phyloP scores from a whole-genome alignment of 148 eudicot species.

The Nepenthes mirabilis region DNA sequence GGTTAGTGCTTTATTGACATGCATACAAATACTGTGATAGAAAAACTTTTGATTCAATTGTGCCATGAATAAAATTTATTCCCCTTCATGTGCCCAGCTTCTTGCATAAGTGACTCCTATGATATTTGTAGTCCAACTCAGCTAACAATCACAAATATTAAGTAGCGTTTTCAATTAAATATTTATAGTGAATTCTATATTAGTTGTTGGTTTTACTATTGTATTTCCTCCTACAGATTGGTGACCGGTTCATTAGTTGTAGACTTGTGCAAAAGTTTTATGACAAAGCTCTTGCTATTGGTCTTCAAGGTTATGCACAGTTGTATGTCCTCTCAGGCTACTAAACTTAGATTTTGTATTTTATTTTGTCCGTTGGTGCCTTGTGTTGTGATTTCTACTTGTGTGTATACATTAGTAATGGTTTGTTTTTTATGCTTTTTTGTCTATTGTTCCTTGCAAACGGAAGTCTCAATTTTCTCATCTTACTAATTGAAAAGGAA shows the following conservation, averaged over 20 bases:
- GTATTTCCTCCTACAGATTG: constrained; percentile 35
- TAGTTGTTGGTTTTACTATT: background rate
- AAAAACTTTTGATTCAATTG: too few relatives aligned
- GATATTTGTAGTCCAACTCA: too few relatives aligned
- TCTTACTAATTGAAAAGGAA: constrained; percentile 95
- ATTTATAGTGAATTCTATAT: background rate
- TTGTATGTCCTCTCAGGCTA: constrained; percentile 47
- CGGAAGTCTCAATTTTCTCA: constrained; percentile 68
- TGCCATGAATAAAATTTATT: too few relatives aligned
- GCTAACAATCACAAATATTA: too few relatives aligned
- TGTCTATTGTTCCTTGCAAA: constrained; percentile 35
- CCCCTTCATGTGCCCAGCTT: too few relatives aligned
- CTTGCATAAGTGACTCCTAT: too few relatives aligned
- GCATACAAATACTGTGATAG: background rate
- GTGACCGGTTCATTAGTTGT: constrained; percentile 76
- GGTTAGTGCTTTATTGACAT: constrained; percentile 38
- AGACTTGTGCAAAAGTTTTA: constrained; percentile 67
- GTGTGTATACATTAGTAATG: background rate
- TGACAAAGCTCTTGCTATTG: constrained; percentile 83
- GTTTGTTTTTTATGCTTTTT: constrained; percentile 4
- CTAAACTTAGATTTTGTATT: constrained; percentile 9
- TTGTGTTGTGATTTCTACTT: background rate
- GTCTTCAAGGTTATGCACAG: constrained; percentile 85
- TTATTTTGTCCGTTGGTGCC: background rate
- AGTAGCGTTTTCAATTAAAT: background rate